Conservation (phyloP, 495 filamentous ascomycete species). For the Barbatosphaeria neglecta region DNA sequence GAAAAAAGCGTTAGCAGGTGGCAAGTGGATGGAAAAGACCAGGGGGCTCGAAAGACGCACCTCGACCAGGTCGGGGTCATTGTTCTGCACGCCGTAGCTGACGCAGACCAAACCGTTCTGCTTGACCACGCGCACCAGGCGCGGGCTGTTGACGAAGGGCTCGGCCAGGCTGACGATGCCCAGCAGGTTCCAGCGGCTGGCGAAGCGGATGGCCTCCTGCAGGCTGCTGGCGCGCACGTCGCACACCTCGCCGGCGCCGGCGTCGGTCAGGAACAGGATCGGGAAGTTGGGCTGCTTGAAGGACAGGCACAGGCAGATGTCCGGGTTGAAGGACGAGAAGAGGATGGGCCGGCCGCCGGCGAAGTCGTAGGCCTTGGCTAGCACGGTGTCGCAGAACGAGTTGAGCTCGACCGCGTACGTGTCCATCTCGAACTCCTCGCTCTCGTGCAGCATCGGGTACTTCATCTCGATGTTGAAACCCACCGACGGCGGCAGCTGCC, state of each 20-base stretch:
- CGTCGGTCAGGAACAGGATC: conserved; percentile 87
- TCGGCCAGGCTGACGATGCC: conserved; percentile 79
- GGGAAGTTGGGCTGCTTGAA: conserved; percentile 96
- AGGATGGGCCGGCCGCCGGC: conserved; percentile 71
- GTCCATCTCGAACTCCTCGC: conserved; percentile 93
- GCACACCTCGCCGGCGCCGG: conserved; percentile 60
- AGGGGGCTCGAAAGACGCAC: conserved; percentile 33
- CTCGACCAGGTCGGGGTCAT: conserved; percentile 72
- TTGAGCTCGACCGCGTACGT: conserved; percentile 95
- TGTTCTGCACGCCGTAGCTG: conserved; percentile 85
- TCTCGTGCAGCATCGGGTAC: conserved; percentile 95
- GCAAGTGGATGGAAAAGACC: not conserved
- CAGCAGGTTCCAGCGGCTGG: conserved; percentile 83
- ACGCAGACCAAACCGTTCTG: conserved; percentile 89
- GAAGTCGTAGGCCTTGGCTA: conserved; percentile 67
- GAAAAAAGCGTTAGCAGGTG: conserved; percentile 10
- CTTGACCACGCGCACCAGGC: conserved; percentile 93
- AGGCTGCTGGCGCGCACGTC: conserved; percentile 88
- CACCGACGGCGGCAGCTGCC: conserved; percentile 62
- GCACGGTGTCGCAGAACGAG: conserved; percentile 87
- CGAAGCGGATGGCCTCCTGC: conserved; percentile 92
- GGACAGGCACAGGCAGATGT: conserved; percentile 83
- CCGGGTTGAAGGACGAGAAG: conserved; percentile 94
- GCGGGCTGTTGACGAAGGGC: conserved; percentile 74
- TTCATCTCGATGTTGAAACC: conserved; percentile 99